Percentiles rank a stretch among this genome's conserved stretches.
Evolutionary conservation across 2,329 filamentous ascomycete species (phyloP).

Genomic region (Rhynchosporium secalis): DNA sequence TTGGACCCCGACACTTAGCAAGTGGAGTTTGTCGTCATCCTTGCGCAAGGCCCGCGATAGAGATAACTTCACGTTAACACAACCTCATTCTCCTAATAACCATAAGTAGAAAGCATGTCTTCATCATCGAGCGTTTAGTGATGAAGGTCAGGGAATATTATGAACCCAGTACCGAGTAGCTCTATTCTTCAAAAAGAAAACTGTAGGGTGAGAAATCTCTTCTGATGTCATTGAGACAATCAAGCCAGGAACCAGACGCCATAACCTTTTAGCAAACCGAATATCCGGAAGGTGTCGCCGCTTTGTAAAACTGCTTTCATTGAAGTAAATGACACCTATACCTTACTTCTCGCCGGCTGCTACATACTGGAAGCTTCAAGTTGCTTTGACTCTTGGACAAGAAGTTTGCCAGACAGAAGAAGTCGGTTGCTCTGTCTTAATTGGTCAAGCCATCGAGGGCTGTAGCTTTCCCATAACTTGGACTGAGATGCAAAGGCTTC

Average conservation of each 20-base stretch:
- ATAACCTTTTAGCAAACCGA: background rate
- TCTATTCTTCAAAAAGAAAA: background rate
- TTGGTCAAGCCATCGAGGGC: too few species aligned
- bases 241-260: background rate
- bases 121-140: background rate
- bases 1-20: background rate
- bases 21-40: slow-evolving; percentile 6
- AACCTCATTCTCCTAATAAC: background rate
- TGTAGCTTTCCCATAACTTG: too few species aligned
- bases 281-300: background rate
- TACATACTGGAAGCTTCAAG: too few species aligned
- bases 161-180: background rate
- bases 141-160: background rate
- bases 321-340: too few species aligned
- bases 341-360: too few species aligned
- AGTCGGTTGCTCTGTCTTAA: too few species aligned
- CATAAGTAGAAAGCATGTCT: background rate
- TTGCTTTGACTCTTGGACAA: background rate
- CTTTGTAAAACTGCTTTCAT: background rate
- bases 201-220: background rate
- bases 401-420: background rate
- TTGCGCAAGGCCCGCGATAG: background rate
- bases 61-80: background rate
- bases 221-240: slow-evolving; percentile 4
- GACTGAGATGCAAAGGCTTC: too few species aligned